Evolutionary conservation across 2,329 filamentous ascomycete genomes (phyloP), one percentile per base, ranked within the genome.

Genomic region (Fusarium pseudocircinatum): DNA sequence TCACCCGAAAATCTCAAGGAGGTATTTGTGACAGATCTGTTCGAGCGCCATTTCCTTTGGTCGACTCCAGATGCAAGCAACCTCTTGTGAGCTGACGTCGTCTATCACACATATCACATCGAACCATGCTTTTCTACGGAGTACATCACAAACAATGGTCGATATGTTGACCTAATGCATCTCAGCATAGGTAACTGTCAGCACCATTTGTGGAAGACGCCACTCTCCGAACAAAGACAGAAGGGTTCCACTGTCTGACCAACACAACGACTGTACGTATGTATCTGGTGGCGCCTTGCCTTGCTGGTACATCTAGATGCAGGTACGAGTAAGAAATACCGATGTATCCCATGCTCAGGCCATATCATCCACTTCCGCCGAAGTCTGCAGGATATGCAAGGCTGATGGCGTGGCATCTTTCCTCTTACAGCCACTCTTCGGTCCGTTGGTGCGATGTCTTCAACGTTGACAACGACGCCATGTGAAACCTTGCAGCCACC

Each of bases 321-420:
- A 69, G 67, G 65, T 69, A 67, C 49, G 53, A 24, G 20, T 39
- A 22, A 20, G 14, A 34, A 54, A 32, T 43, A 47, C 57, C 56
- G 47, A 56, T 40, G 46, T 59, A 66, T 50, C 14, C 30, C 30
- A 58, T 46, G 60, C 57, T 26, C 53, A 37, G 36, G 32, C 30
- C 52, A 43, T 50, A 46, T 56, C 58, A 72, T 59, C 67, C 62
- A 62, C 65, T 62, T 73, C 60, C 52, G 65, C 52, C 56, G 39
- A 63, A 64, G 37, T 44, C 57, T 63, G 36, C 36, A 63, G 43
- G 60, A 37, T 36, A n/a, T 69, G 36, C 59, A 69, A 54, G 60
- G 36, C 42, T 53, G 46, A 53, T 68, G 70, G 59, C 54, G 67
- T 69, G 67, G 56, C 37, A 56, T 61, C 37, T 71, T 69, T 73